Evolutionary conservation across 2,329 filamentous ascomycete genomes (phyloP).

Genomic region (Fusarium floridanum): DNA sequence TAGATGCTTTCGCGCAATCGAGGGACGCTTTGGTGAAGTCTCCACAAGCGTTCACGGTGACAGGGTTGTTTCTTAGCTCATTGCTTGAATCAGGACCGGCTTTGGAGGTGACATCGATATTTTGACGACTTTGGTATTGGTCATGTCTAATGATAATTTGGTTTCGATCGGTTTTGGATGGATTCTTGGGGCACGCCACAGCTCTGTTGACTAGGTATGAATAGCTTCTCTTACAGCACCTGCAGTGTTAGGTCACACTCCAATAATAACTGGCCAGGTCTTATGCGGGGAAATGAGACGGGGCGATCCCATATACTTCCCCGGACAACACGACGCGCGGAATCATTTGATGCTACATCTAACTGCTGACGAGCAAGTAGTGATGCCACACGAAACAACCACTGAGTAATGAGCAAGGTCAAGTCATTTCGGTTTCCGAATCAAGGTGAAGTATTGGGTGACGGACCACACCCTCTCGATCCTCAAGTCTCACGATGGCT

Average conservation of each 20-base stretch:
- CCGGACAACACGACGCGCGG: background rate
- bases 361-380: background rate
- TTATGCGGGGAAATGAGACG: background rate
- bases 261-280: background rate
- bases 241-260: background rate
- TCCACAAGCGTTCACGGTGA: background rate
- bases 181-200: background rate
- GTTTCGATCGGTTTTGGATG: background rate
- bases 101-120: background rate
- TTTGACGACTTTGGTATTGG: background rate
- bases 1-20: too few relatives aligned
- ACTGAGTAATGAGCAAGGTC: background rate
- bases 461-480: background rate
- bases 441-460: background rate
- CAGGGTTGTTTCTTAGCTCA: background rate
- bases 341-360: background rate
- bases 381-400: background rate
- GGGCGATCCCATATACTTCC: background rate
- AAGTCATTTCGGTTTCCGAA: background rate
- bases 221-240: background rate
- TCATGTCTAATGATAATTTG: background rate
- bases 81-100: background rate
- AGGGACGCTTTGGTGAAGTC: background rate
- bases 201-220: background rate
- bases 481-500: slow-evolving; percentile 1